phyloP scores from a whole-genome alignment of 106 monocot genomes.

The Posidonia australis region DNA sequence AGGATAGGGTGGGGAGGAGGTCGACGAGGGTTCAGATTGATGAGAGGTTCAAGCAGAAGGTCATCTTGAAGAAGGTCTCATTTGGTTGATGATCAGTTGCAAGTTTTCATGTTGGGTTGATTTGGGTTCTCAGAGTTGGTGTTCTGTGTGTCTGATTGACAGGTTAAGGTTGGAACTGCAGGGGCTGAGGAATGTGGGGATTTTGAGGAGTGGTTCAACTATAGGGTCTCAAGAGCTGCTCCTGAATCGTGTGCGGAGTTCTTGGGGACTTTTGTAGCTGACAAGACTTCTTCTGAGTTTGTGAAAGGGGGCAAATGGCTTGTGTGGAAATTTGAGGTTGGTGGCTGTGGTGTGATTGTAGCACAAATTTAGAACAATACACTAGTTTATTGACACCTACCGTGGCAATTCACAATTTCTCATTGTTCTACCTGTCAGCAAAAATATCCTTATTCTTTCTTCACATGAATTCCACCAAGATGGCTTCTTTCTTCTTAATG shows the following conservation, averaged over 20 bases:
- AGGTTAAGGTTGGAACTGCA: conserved; percentile 74
- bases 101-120: neutral
- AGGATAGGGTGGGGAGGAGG: conserved; percentile 35
- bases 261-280: conserved; percentile 81
- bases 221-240: conserved; percentile 78
- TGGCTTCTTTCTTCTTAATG: no score
- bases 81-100: neutral
- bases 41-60: conserved; percentile 62
- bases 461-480: no score
- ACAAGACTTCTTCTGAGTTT: conserved; percentile 55
- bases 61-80: conserved; percentile 74
- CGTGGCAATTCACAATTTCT: no score
- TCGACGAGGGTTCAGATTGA: conserved; percentile 29
- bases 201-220: conserved; percentile 97
- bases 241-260: conserved; percentile 88
- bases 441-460: no score
- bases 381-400: no score
- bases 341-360: neutral
- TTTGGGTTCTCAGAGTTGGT: neutral
- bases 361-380: no score
- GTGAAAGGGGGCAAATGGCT: conserved; percentile 98
- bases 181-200: conserved; percentile 89
- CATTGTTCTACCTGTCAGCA: no score
- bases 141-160: neutral
- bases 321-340: conserved; percentile 96